Base-by-base conservation (phyloP, 2,329 filamentous ascomycete species). In the Alternaria sp. region DNA sequence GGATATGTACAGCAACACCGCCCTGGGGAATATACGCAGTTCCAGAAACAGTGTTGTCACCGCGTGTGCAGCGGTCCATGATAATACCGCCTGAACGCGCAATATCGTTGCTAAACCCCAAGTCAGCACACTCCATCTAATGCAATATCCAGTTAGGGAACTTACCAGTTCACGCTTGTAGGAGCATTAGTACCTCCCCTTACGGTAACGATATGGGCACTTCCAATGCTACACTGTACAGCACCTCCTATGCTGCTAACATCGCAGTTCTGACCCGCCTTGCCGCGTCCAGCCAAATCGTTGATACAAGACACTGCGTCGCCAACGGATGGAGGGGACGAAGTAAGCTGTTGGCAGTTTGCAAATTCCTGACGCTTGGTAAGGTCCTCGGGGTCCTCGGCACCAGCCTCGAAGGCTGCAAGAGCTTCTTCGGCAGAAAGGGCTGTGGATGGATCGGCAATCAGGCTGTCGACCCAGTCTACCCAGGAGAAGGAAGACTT, bases 51-150 rank as follows among this genome's bases (percentile, higher is more conserved):
- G 52, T 63, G 7, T 57, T 53, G n/a, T 63, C 57, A 5, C 38
- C 48, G 14, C 60, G 41, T 11, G 48, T 57, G 28, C 59, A 63
- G 16, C 36, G 45, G 28, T 63, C 57, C 60, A 63, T 63, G 6
- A 63, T 50, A 12, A 60, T n/a, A 3, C 57, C 54, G 3, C 25
- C 60, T 2, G 57, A 11, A 16, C 43, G 41, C 0, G 57, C 53
- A 30, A 63, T 49, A 8, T 60, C 57, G 5, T 63, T 60, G 36
- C 46, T 49, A n/a, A 9, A 11, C 7, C 8, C 4, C 12, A 3
- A 2, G 28, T 49, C 12, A 36, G 28, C 46, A 22, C 6, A 28
- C 20, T 20, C 25, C 22, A 5, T 28, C 3, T 5, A 3, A 7
- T 4, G 0, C 6, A 4, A 41, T 18, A 6, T 7, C 7, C 0